phyloP scores from a whole-genome alignment of 2,329 filamentous ascomycete genomes.

The Phyllosticta citribraziliensis region DNA sequence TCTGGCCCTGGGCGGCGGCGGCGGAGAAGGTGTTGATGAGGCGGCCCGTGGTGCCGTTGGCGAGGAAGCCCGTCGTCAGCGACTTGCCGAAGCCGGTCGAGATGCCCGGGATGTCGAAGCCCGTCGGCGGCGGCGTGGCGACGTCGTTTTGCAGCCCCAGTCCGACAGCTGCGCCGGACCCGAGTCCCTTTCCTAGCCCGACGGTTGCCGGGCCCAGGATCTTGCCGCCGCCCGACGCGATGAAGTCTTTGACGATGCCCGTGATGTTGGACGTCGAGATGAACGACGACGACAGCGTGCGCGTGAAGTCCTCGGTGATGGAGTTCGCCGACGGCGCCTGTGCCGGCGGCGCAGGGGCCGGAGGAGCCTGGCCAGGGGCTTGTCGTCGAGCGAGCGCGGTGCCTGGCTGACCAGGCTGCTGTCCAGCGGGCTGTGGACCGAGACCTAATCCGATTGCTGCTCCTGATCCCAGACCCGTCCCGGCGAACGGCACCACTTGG shows the following conservation, averaged over 20 bases:
- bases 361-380: background rate
- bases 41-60: background rate
- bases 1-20: background rate
- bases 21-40: background rate
- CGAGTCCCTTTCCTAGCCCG: background rate
- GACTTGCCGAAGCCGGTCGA: conserved; percentile 1
- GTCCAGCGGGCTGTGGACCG: background rate
- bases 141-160: conserved; percentile 4
- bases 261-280: conserved; percentile 1
- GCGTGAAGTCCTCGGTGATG: background rate
- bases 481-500: background rate
- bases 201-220: background rate
- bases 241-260: background rate
- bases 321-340: background rate
- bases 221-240: background rate
- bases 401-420: background rate
- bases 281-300: conserved; percentile 2
- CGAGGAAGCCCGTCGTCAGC: conserved; percentile 1
- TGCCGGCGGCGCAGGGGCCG: background rate
- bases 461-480: background rate
- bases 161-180: background rate
- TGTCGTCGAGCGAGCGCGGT: background rate
- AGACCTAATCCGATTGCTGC: conserved; percentile 2
- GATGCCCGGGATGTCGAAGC: background rate
- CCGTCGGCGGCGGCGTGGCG: background rate